phyloP scores from a whole-genome alignment of 2,329 filamentous ascomycete species.

The Diplodia corticola region DNA sequence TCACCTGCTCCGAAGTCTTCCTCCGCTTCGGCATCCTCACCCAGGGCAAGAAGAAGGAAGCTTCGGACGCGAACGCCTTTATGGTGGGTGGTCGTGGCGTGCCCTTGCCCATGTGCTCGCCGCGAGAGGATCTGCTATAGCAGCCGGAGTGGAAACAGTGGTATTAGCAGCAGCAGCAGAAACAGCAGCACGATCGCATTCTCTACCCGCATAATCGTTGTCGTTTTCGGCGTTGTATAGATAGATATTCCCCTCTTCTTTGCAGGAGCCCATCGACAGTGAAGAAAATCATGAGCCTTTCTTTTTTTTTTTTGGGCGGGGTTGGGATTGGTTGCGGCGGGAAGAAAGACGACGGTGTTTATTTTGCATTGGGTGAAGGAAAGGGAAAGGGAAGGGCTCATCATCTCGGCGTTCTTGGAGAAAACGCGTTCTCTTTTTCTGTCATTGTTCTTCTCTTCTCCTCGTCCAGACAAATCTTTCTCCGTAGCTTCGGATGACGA shows the following conservation, averaged over 20 bases:
- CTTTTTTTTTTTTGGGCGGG: neutral
- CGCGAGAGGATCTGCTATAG: slow-evolving; percentile 11
- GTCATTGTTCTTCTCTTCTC: neutral
- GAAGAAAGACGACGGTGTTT: neutral
- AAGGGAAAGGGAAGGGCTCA: neutral
- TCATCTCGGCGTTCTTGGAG: neutral
- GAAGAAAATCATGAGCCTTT: neutral
- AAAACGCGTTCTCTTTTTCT: neutral
- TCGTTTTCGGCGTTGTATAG: neutral
- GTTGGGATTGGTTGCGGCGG: no score
- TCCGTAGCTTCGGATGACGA: no score
- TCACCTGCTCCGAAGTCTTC: slow-evolving; percentile 86
- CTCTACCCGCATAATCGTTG: neutral
- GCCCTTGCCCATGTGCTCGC: slow-evolving; percentile 20
- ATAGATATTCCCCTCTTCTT: slow-evolving; percentile 4
- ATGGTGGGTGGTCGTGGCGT: neutral
- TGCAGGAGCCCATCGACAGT: neutral
- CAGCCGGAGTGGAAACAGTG: no score
- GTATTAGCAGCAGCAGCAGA: neutral
- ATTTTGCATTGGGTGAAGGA: neutral
- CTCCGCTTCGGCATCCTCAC: slow-evolving; percentile 64
- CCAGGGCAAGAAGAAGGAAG: neutral
- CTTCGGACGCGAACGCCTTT: neutral
- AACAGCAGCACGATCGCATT: neutral
- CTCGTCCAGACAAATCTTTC: no score